Evolutionary conservation across 768 basidiomycete species (phyloP).

Genomic region (Lactifluus volemus): DNA sequence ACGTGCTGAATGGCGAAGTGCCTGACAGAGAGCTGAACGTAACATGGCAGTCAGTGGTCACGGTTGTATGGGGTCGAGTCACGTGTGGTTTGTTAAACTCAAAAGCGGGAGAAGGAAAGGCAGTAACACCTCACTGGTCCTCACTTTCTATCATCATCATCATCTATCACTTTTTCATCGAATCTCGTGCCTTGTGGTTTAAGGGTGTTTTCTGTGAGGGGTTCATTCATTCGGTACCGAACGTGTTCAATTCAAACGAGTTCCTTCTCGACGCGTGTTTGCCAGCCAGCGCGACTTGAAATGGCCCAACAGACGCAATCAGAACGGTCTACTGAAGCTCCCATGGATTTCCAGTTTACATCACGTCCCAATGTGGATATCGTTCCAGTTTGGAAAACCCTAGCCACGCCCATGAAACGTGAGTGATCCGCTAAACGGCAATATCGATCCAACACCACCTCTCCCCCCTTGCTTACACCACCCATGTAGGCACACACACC

Average conservation of each 20-base stretch:
- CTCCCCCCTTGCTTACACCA: conserved; percentile 23
- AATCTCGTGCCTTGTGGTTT: background rate
- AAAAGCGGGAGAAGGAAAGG: background rate
- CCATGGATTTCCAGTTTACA: conserved; percentile 88
- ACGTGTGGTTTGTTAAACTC: background rate
- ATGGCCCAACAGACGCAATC: conserved; percentile 12
- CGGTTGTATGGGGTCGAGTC: too few species aligned
- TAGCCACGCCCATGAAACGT: conserved; percentile 64
- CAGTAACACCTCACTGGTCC: background rate
- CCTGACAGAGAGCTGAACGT: conserved; percentile 21
- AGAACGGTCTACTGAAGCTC: conserved; percentile 64
- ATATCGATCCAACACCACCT: conserved; percentile 26
- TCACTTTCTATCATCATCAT: background rate
- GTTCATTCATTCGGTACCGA: background rate
- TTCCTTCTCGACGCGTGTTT: conserved; percentile 10
- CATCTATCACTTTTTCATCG: too few species aligned
- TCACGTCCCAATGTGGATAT: conserved; percentile 44
- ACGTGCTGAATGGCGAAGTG: conserved; percentile 1
- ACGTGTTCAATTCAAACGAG: background rate
- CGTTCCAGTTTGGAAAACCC: conserved; percentile 55
- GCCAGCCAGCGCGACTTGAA: background rate
- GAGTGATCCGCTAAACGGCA: conserved; percentile 23
- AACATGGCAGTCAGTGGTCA: conserved; percentile 22
- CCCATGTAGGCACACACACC: conserved; percentile 34
- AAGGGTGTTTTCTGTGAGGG: background rate